Conservation (phyloP, 768 basidiomycete genomes). For the Kwoniella shandongensis region DNA sequence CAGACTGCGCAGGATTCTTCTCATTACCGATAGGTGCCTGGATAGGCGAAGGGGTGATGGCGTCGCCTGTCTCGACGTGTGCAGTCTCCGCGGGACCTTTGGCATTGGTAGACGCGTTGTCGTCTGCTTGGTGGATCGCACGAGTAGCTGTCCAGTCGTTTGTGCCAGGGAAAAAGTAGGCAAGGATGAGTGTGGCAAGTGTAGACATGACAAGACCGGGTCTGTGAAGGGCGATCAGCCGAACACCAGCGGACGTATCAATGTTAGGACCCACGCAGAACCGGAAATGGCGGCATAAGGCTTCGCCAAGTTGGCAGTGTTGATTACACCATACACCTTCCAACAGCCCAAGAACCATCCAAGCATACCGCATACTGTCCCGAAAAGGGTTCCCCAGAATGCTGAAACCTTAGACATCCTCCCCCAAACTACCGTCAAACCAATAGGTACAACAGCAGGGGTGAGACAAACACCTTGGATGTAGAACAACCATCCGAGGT, state of each 20-base stretch:
- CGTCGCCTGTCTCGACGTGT: not conserved
- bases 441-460: slow-evolving; percentile 31
- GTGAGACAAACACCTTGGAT: slow-evolving; percentile 29
- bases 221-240: not conserved
- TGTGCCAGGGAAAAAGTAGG: slow-evolving; percentile 22
- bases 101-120: slow-evolving; percentile 10
- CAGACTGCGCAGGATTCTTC: not conserved
- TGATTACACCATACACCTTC: slow-evolving; percentile 31
- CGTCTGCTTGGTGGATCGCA: slow-evolving; percentile 28
- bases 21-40: too few species aligned
- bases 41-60: not conserved
- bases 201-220: slow-evolving; percentile 28
- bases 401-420: slow-evolving; percentile 16
- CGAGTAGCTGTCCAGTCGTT: slow-evolving; percentile 30
- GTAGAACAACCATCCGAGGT: slow-evolving; percentile 49
- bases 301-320: slow-evolving; percentile 26
- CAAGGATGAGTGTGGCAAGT: slow-evolving; percentile 20
- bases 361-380: slow-evolving; percentile 21
- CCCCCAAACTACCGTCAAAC: slow-evolving; percentile 24
- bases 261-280: slow-evolving; percentile 16
- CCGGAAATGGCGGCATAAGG: slow-evolving; percentile 29
- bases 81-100: slow-evolving; percentile 7
- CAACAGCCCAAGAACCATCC: slow-evolving; percentile 31
- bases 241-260: not conserved
- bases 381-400: slow-evolving; percentile 31